Conservation (phyloP, 2,329 filamentous ascomycete genomes). For the Ambrosiella xylebori region DNA sequence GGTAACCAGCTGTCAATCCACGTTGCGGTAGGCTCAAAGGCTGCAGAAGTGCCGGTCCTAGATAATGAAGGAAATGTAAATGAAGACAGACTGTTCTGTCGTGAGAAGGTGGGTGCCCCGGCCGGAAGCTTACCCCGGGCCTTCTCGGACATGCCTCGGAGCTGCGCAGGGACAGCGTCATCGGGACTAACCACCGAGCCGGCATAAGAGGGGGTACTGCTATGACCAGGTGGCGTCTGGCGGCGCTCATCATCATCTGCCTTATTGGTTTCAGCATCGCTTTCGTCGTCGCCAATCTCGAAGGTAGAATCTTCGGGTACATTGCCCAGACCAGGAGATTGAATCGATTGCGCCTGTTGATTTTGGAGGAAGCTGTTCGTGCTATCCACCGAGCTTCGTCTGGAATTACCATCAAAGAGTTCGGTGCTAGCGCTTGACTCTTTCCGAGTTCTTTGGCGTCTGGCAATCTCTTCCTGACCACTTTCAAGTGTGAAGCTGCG, state of each 20-base stretch:
- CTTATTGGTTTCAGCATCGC: conserved; percentile 37
- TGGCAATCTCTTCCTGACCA: conserved; percentile 79
- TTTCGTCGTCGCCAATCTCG: conserved; percentile 71
- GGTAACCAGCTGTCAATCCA: conserved; percentile 96
- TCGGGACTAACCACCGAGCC: conserved; percentile 53
- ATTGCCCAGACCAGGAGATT: conserved; percentile 41
- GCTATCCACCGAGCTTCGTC: conserved; percentile 50
- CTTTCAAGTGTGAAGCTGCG: conserved; percentile 81
- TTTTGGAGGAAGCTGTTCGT: conserved; percentile 41
- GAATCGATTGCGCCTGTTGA: conserved; percentile 24
- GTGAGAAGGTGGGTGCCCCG: conserved; percentile 62
- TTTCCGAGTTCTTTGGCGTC: conserved; percentile 54
- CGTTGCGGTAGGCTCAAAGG: conserved; percentile 59
- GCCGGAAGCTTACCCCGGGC: conserved; percentile 90
- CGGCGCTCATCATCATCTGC: conserved; percentile 24
- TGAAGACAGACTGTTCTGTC: conserved; percentile 79
- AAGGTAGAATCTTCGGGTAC: conserved; percentile 65
- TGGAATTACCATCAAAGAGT: conserved; percentile 28
- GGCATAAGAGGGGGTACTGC: conserved; percentile 43
- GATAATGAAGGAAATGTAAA: conserved; percentile 26
- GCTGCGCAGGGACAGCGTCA: conserved; percentile 64
- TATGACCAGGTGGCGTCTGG: conserved; percentile 38
- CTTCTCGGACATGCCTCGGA: conserved; percentile 92
- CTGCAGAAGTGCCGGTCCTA: conserved; percentile 20
- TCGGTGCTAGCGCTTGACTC: conserved; percentile 37